Evolutionary conservation across 1,139 yeast genomes (phyloP).

Genomic region (Geotrichum aggregatum): DNA sequence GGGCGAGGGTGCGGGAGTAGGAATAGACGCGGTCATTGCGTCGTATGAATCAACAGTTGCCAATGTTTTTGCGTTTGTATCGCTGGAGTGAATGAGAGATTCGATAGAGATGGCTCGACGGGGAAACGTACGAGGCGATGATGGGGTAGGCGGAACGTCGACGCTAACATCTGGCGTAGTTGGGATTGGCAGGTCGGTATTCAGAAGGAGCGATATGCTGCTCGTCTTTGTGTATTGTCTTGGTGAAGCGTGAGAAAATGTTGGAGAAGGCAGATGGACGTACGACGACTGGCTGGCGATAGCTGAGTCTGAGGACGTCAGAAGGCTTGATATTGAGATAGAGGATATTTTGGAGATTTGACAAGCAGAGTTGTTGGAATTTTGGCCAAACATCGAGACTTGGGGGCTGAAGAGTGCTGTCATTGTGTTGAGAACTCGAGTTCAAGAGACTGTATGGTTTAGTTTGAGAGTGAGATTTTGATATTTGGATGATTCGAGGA

Average conservation of each 20-base stretch:
- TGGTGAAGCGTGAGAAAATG: not conserved
- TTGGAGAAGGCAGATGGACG: not conserved
- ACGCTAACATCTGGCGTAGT: no score
- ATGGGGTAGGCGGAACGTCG: no score
- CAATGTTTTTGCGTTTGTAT: not conserved
- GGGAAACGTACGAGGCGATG: no score
- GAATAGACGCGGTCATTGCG: no score
- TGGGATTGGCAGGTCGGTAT: not conserved
- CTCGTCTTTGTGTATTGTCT: not conserved
- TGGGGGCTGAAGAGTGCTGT: no score
- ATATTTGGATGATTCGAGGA: no score
- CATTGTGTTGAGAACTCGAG: no score
- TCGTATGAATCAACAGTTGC: not conserved
- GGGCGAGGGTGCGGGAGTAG: not conserved
- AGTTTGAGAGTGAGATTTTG: no score
- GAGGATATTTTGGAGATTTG: not conserved
- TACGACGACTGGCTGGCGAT: no score
- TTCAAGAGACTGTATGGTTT: no score
- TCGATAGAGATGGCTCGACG: slow-evolving; percentile 3
- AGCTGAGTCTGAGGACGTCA: not conserved
- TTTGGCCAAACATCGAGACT: no score
- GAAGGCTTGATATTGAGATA: not conserved
- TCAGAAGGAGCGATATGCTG: slow-evolving; percentile 2
- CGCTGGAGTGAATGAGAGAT: slow-evolving; percentile 1
- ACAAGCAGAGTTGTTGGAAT: not conserved